Base-by-base conservation (phyloP, 1,139 yeast genomes). In the Blastobotrys illinoisensis region DNA sequence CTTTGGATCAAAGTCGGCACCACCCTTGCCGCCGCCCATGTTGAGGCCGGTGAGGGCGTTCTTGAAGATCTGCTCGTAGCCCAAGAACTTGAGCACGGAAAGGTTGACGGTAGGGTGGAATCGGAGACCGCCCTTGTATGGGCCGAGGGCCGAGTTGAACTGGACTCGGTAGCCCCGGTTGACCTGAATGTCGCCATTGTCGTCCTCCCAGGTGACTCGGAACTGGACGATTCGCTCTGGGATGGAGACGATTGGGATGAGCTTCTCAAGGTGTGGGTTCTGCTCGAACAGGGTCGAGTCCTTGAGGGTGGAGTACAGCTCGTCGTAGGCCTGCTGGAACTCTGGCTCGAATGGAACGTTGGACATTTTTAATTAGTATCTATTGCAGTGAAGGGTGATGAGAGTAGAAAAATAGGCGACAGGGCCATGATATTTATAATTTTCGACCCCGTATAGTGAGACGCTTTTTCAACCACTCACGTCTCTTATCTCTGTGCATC, bases 21-120 rank as follows among this genome's bases (percentile, higher is more conserved):
- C 99, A 83, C 99, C 99, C 76, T 93, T 93, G 78, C 97, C 99
- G 80, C 99, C 99, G 73, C 99, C 99, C 88, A 93, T 90, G 82
- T 86, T 83, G 68, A 91, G 82, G 68, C 98, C 98, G 66, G 99
- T 93, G 70, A 93, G 81, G 54, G 99, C 98, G 72, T 93, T 93
- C 82, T 93, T 93, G 83, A 93, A 93, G 74, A 90, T 90, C 79
- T 93, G 99, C 80, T 93, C 99, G 73, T 88, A 93, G 70, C 98
- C 99, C 70, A 93, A 82, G 76, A 93, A 93, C 79, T 93, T 93
- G 72, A 93, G 82, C 72, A 93, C 88, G 55, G 97, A 89, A 69
- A 93, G 82, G 77, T 90, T 93, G 66, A 93, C 99, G 56, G 96
- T 80, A 67, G 97, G 97, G 79, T 93, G 98, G 84, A 93, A 87